Evolutionary conservation across 2,329 filamentous ascomycete species (phyloP), one percentile per base, ranked within the genome.

Genomic region (Chaetomiaceae sp.): DNA sequence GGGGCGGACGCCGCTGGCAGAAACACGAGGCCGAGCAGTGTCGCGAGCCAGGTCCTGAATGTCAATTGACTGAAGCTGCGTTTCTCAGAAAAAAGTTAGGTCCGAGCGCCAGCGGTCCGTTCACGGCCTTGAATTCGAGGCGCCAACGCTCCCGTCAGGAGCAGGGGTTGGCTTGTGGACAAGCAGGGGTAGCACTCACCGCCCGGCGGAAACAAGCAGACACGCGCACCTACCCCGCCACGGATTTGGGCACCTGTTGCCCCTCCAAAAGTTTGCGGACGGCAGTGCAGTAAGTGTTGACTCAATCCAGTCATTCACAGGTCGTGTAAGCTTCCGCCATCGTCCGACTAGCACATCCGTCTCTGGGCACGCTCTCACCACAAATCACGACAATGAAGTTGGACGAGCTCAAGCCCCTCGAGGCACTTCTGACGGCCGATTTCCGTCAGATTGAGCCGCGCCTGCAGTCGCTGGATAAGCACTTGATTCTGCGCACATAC

Each of bases 401-500:
- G 55, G 72, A 76, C 58, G 75, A 79, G 64, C 68, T 81, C 55
- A 66, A 72, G 50, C 65, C 71, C 46, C 65, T 81, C 40, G 68
- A 73, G 50, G 47, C 45, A 9, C 70, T 70, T 56, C 68, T 81
- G 50, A 66, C 69, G 49, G 74, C 72, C 32, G 88, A 95, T 67
- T 93, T 94, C 71, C 94, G 93, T 32, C 42, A 46, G 15, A 57
- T 59, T 39, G 56, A 59, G 53, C 57, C 56, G 18, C 51, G 35
- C 15, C 52, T 58, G 14, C 51, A 56, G 58, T 81, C 86, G 56
- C 81, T 96, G 52, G 88, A 96, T 66, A 86, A 87, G 65, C 86
- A 95, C 70, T 78, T 97, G 50, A 88, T 83, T 4, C 80, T 96
- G 26, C 84, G 91, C 59, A 88, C 87, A 12, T 93, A 93, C 68